Evolutionary conservation across 2,329 filamentous ascomycete genomes (phyloP).

Genomic region (Tolypocladium cylindrosporum): DNA sequence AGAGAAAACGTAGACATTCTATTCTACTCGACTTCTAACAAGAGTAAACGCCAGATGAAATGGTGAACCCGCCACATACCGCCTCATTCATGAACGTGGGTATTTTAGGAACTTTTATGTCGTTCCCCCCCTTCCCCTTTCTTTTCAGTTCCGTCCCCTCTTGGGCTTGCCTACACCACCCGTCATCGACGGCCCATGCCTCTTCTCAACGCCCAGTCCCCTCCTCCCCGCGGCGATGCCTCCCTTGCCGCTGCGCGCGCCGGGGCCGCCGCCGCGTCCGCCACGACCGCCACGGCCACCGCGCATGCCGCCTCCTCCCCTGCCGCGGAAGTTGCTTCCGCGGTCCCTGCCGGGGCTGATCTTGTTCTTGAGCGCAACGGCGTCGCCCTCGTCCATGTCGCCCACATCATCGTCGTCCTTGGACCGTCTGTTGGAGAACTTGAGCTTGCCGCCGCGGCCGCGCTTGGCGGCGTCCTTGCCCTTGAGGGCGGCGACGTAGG

Average conservation of each 20-base stretch:
- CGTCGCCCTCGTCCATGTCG: conserved; percentile 43
- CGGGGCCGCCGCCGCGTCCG: conserved; percentile 17
- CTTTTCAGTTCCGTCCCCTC: conserved; percentile 17
- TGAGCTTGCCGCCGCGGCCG: conserved; percentile 57
- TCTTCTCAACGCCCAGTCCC: conserved; percentile 41
- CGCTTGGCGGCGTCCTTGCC: conserved; percentile 56
- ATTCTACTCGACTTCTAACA: not conserved
- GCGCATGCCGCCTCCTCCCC: conserved; percentile 18
- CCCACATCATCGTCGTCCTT: conserved; percentile 39
- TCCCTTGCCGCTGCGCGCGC: conserved; percentile 35
- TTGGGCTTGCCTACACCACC: conserved; percentile 30
- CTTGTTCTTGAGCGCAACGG: conserved; percentile 41
- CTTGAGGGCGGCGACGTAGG: conserved; percentile 60
- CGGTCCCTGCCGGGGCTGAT: conserved; percentile 23
- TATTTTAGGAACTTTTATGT: not conserved
- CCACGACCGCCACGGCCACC: conserved; percentile 24
- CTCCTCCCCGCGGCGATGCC: conserved; percentile 34
- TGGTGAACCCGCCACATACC: not conserved
- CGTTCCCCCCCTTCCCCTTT: not conserved
- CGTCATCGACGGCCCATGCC: conserved; percentile 25
- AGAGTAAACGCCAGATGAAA: not conserved
- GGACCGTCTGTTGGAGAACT: conserved; percentile 56
- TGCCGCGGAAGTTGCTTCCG: conserved; percentile 18
- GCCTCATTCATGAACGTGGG: not conserved
- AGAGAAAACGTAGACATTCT: not conserved